Evolutionary conservation across 306 rosid genomes (phyloP), one percentile per base, ranked within the genome.

Genomic region (Pyrus communis): DNA sequence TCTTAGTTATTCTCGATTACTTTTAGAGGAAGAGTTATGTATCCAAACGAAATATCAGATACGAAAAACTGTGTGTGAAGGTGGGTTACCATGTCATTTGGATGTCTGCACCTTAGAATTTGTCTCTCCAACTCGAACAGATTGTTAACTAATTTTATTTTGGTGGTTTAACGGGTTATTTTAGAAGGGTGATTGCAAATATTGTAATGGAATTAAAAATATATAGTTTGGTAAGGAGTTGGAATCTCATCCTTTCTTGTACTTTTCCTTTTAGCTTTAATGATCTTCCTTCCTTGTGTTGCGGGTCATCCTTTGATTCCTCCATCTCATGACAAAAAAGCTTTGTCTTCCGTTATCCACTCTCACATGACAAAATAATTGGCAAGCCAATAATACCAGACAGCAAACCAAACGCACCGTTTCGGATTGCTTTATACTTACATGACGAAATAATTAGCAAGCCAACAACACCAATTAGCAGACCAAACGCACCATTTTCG

Each of bases 401-500:
- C 4, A 64, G 43, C 22, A 17, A 31, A 67, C 62, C 78, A 77
- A 59, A 31, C 51, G 77, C 64, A 35, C 71, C 71, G 84, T 79
- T 45, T 10, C 9, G 78, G 51, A 69, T 33, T 33, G 51, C 81
- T 77, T 80, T 57, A 54, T 51, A 1, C 1, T 33, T 33, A 33
- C 38, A 5, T 1, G 38, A 33, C 38, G 7, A 33, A 33, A 33
- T 33, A 33, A 33, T 33, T 33, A 74, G 77, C 69, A 74, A 76
- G 68, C 45, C 35, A 57, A 35, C 4, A 57, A 80, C 43, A 70
- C 60, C 40, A 33, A 33, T 33, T 33, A 74, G 77, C 69, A 74
- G 73, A 67, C 62, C 78, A 77, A 64, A 31, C 58, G 80, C 64
- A 35, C 74, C 72, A 83, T 65, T 79, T 45, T 7, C 9, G 75